Evolutionary conservation across 768 basidiomycete species (phyloP).

Genomic region (Pleurotus tuoliensis): DNA sequence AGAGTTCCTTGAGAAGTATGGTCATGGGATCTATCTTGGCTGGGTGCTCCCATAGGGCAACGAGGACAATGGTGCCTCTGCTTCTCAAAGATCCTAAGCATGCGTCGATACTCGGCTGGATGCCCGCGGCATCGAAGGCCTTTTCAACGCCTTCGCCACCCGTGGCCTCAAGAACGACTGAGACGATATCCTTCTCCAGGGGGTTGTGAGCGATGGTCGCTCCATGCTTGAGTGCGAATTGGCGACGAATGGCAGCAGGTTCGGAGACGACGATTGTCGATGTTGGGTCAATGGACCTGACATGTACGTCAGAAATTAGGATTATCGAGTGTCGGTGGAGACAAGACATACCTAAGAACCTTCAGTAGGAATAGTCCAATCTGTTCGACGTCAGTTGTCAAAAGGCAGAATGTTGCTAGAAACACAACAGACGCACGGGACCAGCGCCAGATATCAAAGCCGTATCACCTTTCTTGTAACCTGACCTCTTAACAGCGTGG

Average conservation of each 20-base stretch:
- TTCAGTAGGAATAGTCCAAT: constrained; percentile 37
- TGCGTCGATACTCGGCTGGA: constrained; percentile 31
- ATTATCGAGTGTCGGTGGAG: neutral
- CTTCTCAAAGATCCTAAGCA: constrained; percentile 32
- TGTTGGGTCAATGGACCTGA: constrained; percentile 24
- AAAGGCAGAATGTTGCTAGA: neutral
- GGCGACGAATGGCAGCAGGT: constrained; percentile 32
- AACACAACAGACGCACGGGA: constrained; percentile 27
- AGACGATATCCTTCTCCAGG: constrained; percentile 19
- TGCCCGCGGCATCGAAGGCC: constrained; percentile 44
- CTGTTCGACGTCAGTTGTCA: constrained; percentile 12
- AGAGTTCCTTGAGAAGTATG: constrained; percentile 33
- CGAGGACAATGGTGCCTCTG: constrained; percentile 34
- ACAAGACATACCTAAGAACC: constrained; percentile 27
- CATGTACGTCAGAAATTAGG: neutral
- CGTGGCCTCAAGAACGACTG: constrained; percentile 22
- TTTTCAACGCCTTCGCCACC: constrained; percentile 35
- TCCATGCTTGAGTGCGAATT: constrained; percentile 30
- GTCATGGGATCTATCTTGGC: constrained; percentile 32
- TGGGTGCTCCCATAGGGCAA: constrained; percentile 38
- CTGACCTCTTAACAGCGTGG: constrained; percentile 39
- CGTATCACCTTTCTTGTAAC: constrained; percentile 31
- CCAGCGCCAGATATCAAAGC: constrained; percentile 42
- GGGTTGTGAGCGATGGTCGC: constrained; percentile 37
- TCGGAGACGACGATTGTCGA: constrained; percentile 35